These are phyloP conservation scores for Conticribra weissflogii DNA, from an alignment of 108 stramenopile genomes.

Conservation along the genomic window DNA sequence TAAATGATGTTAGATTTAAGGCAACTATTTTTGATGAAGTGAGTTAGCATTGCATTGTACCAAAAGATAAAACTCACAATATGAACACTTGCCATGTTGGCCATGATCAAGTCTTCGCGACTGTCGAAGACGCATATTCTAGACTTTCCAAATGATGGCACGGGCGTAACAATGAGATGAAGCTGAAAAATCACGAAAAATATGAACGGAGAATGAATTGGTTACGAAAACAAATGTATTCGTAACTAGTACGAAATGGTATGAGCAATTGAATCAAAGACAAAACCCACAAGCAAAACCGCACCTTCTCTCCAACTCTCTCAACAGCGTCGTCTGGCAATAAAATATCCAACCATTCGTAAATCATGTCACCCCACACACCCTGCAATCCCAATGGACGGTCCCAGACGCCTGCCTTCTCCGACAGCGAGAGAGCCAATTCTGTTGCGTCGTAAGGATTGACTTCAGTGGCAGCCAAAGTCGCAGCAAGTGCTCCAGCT, in stretches of 20 bases:
- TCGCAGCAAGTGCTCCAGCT: slow-evolving; percentile 87
- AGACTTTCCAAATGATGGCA: slow-evolving; percentile 67
- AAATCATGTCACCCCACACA: slow-evolving; percentile 87
- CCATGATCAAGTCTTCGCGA: slow-evolving; percentile 76
- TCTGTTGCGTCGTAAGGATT: slow-evolving; percentile 80
- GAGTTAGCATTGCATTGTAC: not conserved
- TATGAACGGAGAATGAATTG: not conserved
- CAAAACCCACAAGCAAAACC: slow-evolving; percentile 4
- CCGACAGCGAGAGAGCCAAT: slow-evolving; percentile 72
- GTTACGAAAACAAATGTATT: not conserved
- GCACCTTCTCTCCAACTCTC: slow-evolving; percentile 43
- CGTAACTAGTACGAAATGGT: too few relatives aligned
- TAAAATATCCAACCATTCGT: slow-evolving; percentile 82
- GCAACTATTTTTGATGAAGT: too few relatives aligned
- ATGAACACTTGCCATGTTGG: slow-evolving; percentile 92
- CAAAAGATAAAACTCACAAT: slow-evolving; percentile 54
- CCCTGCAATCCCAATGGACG: slow-evolving; percentile 82
- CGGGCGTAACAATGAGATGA: slow-evolving; percentile 65
- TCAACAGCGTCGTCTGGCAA: slow-evolving; percentile 70
- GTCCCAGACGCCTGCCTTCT: slow-evolving; percentile 82
- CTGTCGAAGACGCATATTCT: slow-evolving; percentile 65
- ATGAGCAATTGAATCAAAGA: too few relatives aligned
- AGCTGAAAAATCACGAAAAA: slow-evolving; percentile 36
- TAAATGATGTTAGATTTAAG: too few relatives aligned
- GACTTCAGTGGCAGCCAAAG: slow-evolving; percentile 72